Evolutionary conservation across 2,329 filamentous ascomycete genomes (phyloP).

Genomic region (Verticillium nubilum): DNA sequence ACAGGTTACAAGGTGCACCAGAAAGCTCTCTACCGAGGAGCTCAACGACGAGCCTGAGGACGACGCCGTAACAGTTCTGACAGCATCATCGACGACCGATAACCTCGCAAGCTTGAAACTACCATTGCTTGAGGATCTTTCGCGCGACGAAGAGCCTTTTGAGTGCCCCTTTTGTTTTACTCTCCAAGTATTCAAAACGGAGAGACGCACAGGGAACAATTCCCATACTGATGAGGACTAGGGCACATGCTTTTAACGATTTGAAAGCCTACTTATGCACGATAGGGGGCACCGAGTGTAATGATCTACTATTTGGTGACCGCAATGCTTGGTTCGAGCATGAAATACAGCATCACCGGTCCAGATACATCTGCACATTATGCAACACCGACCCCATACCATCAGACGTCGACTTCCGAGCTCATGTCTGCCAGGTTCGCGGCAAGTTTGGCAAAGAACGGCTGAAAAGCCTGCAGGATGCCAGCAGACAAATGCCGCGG

Average conservation of each 20-base stretch:
- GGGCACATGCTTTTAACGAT: slow-evolving; percentile 25
- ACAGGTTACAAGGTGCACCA: not conserved
- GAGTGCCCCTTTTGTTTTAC: slow-evolving; percentile 16
- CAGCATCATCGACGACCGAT: slow-evolving; percentile 7
- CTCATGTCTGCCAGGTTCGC: slow-evolving; percentile 3
- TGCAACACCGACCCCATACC: slow-evolving; percentile 11
- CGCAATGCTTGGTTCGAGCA: slow-evolving; percentile 24
- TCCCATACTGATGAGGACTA: slow-evolving; percentile 1
- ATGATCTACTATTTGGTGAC: slow-evolving; percentile 19
- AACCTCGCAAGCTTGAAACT: slow-evolving; percentile 1
- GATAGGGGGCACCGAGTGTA: slow-evolving; percentile 18
- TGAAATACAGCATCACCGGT: slow-evolving; percentile 23
- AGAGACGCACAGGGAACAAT: slow-evolving; percentile 1
- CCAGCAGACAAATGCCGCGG: slow-evolving; percentile 15
- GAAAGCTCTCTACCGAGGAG: slow-evolving; percentile 9
- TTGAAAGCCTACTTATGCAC: slow-evolving; percentile 28
- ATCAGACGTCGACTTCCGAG: slow-evolving; percentile 1
- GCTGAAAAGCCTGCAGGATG: slow-evolving; percentile 13
- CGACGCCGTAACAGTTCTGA: slow-evolving; percentile 3
- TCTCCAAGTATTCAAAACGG: slow-evolving; percentile 9
- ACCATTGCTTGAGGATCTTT: slow-evolving; percentile 6
- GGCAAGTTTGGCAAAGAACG: slow-evolving; percentile 7
- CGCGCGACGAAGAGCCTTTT: slow-evolving; percentile 5
- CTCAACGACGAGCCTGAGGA: slow-evolving; percentile 1
- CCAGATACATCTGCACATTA: slow-evolving; percentile 18